Evolutionary conservation across 345 rosid genomes (phyloP), one percentile per base, ranked within the genome.

Genomic region (Camelina neglecta): DNA sequence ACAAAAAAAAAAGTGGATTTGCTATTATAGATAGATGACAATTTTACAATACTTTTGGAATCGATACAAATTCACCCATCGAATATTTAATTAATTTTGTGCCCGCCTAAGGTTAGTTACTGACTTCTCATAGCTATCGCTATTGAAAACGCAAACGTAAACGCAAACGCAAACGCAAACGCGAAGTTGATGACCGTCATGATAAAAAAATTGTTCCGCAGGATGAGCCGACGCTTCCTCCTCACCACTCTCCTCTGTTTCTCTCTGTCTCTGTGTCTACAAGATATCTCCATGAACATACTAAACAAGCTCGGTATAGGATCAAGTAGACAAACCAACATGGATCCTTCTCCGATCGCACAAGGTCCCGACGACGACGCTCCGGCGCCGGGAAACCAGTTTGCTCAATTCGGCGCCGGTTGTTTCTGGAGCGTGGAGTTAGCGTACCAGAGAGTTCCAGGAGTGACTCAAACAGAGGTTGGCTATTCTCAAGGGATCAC

Each of bases 381-480:
- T 3, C 95, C 97, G 2, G 86, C 89, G 6, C 86, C 92, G 2
- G 96, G 96, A 11, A 93, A 85, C 85, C 83, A 70, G 58, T 94
- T 87, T 65, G 84, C 86, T 39, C 95, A 94, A 72, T 87, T 94
- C 69, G 96, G 95, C 16, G 98, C 93, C 3, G 98, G 98, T 1
- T 94, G 97, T 68, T 94, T 94, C 81, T 92, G 97, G 97, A 91
- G 98, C 11, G 91, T 90, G 6, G 98, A 94, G 75, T 75, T 94
- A 82, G 89, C 86, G 9, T 86, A 84, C 73, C 97, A 94, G 88
- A 90, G 98, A 48, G 88, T 85, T 33, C 83, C 89, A 0, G 96
- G 97, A 51, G 92, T 94, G 47, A 77, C 88, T 64, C 82, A 79
- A 77, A 89, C 97, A 1, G 97, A 94, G 71, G 97, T 90, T 11